Evolutionary conservation across 257 asterid genomes (phyloP), one percentile per base, ranked within the genome.

Genomic region (Nicotiana attenuata): DNA sequence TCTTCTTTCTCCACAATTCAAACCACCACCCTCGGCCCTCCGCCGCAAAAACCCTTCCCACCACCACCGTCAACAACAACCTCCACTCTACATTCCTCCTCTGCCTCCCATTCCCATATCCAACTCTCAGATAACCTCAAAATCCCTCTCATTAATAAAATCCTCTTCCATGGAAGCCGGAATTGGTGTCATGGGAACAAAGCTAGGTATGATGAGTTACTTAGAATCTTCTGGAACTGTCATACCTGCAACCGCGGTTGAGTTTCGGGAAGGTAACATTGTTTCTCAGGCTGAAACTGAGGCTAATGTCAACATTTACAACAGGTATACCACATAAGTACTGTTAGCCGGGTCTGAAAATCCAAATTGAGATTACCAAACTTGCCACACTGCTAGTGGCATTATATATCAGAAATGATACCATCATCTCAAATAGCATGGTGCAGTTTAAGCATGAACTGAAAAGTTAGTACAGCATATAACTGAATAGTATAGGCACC

Each of bases 181-280:
- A 47, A 66, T 94, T 13, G 98, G 98, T 68, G 87, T 93, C 8
- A 90, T 93, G 99, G 99, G 90, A 5, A 92, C 97, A 24, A 95
- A 95, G 82, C 83, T 95, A 7, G 99, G 99, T 1, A 92, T 93
- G 99, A 95, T 95, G 99, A 83, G 97, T 0, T 89, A 80, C 86
- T 95, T 93, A 85, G 99, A 95, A 69, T 28, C 89, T 15, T 47
- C 87, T 2, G 99, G 99, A 9, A 59, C 80, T 9, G 97, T 95
- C 0, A 82, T 93, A 13, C 98, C 99, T 22, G 97, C 93, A 82
- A 95, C 97, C 14, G 90, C 93, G 0, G 91, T 95, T 57, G 99
- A 97, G 11, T 95, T 95, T 82, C 89, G 97, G 4, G 99, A 95
- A 85, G 98, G 99, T 5, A 95, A 95, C 75, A 93, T 95, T 24